Conservation (phyloP, 257 asterid genomes). For the Ocimum tenuiflorum region DNA sequence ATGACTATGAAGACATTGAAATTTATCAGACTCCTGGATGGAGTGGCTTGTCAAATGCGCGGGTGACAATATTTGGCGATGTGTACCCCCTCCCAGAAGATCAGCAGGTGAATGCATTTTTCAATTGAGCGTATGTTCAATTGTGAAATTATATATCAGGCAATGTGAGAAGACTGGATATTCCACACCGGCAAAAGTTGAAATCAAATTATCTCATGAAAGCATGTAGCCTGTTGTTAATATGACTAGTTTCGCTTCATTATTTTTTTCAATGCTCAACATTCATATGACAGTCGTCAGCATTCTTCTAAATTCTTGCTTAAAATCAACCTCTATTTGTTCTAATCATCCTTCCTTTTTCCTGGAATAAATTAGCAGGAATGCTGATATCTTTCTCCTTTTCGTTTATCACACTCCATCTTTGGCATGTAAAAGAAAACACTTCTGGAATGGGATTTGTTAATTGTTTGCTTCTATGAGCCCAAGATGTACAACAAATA, state of each 20-base stretch:
- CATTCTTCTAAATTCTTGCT: not conserved
- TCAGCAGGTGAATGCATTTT: conserved; percentile 58
- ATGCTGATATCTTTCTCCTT: not conserved
- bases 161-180: not conserved
- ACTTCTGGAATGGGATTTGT: not conserved
- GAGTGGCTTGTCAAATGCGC: conserved; percentile 98
- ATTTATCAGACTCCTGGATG: conserved; percentile 82
- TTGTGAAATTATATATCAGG: not conserved
- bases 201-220: not conserved
- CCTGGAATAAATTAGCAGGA: not conserved
- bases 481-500: not conserved
- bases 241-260: not conserved
- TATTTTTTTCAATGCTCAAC: not conserved
- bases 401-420: not conserved
- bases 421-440: not conserved
- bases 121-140: not conserved
- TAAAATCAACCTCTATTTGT: not conserved
- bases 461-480: not conserved
- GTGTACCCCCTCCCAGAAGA: conserved; percentile 86
- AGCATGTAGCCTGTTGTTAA: not conserved
- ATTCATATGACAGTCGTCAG: not conserved
- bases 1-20: conserved; percentile 18
- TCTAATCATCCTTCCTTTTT: not conserved
- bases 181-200: not conserved
- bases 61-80: conserved; percentile 93